These are phyloP conservation scores for Exophiala bonariae DNA, from an alignment of 2,329 filamentous ascomycete species.

Conservation along the genomic window DNA sequence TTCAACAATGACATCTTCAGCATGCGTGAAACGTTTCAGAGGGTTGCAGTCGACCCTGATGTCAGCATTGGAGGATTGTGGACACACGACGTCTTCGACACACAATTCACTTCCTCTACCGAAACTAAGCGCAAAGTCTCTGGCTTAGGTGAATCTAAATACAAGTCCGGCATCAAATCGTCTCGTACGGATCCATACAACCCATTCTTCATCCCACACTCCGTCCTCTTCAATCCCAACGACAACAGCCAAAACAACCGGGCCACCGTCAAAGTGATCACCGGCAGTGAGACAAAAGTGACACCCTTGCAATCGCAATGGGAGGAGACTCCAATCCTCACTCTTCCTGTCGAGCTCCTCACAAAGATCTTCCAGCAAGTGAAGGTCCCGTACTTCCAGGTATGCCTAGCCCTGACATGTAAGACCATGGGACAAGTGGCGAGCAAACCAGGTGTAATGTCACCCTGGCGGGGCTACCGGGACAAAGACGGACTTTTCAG, in stretches of 20 bases:
- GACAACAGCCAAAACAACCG: no score
- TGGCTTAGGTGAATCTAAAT: no score
- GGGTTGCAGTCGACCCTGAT: no score
- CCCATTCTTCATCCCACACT: constrained; percentile 20
- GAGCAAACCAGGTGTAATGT: constrained; percentile 6
- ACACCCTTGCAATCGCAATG: constrained; percentile 3
- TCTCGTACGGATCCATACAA: constrained; percentile 11
- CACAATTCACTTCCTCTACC: no score
- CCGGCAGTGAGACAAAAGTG: no score
- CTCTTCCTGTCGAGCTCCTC: constrained; percentile 21
- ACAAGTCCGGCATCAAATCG: no score
- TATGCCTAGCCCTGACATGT: constrained; percentile 22
- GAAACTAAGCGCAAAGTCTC: no score
- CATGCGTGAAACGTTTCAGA: no score
- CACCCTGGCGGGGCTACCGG: constrained; percentile 21
- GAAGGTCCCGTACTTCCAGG: constrained; percentile 20
- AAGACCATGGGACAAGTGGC: constrained; percentile 19
- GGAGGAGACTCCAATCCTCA: constrained; percentile 7
- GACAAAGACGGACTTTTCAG: constrained; percentile 24
- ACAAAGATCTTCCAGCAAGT: constrained; percentile 16
- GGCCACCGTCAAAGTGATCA: no score
- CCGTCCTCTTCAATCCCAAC: constrained; percentile 9
- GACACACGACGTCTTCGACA: no score
- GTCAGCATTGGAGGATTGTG: no score
- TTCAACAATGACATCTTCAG: no score